phyloP scores from a whole-genome alignment of 805 yeast species.

The Metschnikowia matae region DNA sequence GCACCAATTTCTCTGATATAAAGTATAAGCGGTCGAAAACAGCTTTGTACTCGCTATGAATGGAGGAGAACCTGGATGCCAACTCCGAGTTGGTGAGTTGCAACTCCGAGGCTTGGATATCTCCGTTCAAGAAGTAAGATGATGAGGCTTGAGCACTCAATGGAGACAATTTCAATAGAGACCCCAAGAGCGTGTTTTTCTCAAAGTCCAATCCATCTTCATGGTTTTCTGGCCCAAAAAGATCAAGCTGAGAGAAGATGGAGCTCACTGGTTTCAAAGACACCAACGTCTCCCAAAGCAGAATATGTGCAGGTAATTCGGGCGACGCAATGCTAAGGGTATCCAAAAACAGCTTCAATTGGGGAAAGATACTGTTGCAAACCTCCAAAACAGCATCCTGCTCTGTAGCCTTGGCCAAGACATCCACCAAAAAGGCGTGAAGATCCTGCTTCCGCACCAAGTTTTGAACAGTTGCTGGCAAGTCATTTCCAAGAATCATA shows the following conservation, averaged over 20 bases:
- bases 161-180: constrained; percentile 73
- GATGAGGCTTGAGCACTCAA: constrained; percentile 49
- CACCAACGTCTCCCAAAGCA: constrained; percentile 55
- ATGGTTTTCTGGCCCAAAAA: constrained; percentile 45
- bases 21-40: constrained; percentile 60
- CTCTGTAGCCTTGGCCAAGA: constrained; percentile 55
- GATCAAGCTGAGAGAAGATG: constrained; percentile 51
- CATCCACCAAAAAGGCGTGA: constrained; percentile 45
- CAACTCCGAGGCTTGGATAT: constrained; percentile 19
- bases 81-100: constrained; percentile 47
- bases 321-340: constrained; percentile 46
- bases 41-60: constrained; percentile 61
- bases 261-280: constrained; percentile 60
- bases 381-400: constrained; percentile 65
- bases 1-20: constrained; percentile 67
- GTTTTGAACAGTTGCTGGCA: constrained; percentile 24
- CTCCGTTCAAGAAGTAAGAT: constrained; percentile 37
- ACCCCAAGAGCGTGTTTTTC: constrained; percentile 65
- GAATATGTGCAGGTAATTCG: constrained; percentile 49
- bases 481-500: constrained; percentile 44
- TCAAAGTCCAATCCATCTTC: constrained; percentile 52
- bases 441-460: constrained; percentile 20
- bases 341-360: constrained; percentile 34
- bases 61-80: constrained; percentile 35
- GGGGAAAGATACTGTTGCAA: constrained; percentile 49